phyloP scores from a whole-genome alignment of 305 asterid species.

The Fraxinus paxiana region DNA sequence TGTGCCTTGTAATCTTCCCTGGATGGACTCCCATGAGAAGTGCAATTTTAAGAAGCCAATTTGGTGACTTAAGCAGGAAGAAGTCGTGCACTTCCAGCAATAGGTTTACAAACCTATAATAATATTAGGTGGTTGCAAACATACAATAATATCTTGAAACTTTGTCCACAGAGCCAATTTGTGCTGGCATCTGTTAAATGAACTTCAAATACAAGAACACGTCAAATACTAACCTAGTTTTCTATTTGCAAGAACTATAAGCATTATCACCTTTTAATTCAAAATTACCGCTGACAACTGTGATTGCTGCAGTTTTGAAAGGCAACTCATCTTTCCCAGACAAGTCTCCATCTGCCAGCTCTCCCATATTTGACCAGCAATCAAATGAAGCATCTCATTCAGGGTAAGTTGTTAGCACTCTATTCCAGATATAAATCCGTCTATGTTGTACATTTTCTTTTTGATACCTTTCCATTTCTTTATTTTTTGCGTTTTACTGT shows the following conservation, averaged over 20 bases:
- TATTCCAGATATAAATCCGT: conserved; percentile 13
- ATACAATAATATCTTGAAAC: background rate
- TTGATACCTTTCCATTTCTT: conserved; percentile 5
- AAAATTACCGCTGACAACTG: conserved; percentile 4
- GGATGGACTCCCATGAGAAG: conserved; percentile 6
- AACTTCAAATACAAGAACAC: background rate
- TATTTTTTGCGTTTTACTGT: background rate
- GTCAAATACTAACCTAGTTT: background rate
- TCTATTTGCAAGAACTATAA: conserved; percentile 2
- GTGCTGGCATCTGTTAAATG: conserved; percentile 7
- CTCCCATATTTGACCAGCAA: conserved; percentile 64
- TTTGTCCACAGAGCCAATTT: conserved; percentile 1
- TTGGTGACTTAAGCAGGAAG: conserved; percentile 6
- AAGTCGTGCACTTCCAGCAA: background rate
- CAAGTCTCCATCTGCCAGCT: conserved; percentile 60
- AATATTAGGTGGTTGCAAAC: background rate
- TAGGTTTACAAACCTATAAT: background rate
- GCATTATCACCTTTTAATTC: background rate
- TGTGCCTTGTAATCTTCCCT: background rate
- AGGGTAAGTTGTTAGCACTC: conserved; percentile 52
- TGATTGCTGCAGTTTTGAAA: conserved; percentile 68
- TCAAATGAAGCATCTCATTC: conserved; percentile 58
- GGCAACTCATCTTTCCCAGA: conserved; percentile 83
- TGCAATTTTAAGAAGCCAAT: conserved; percentile 6
- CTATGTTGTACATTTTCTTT: background rate